These are phyloP conservation scores for Podospora anserina DNA, from an alignment of 495 filamentous ascomycete species.

Conservation along the genomic window DNA sequence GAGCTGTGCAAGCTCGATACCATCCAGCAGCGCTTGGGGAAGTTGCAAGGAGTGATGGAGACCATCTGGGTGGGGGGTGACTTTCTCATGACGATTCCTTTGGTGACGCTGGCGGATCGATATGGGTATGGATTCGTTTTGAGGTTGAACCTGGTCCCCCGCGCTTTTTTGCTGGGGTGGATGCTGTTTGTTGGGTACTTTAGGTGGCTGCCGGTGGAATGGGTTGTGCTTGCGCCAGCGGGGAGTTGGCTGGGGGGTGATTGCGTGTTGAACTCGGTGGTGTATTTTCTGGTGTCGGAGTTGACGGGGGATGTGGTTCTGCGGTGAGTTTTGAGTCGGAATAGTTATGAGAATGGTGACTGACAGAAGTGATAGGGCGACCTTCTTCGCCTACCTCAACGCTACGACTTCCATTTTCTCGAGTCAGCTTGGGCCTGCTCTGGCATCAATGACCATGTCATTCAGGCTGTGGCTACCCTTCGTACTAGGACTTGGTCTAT, in stretches of 20 bases:
- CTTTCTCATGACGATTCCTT: slow-evolving; percentile 46
- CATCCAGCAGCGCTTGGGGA: slow-evolving; percentile 44
- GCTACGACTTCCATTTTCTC: slow-evolving; percentile 41
- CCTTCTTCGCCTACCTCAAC: slow-evolving; percentile 45
- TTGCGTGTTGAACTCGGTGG: slow-evolving; percentile 47
- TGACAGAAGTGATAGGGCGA: slow-evolving; percentile 32
- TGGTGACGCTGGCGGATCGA: slow-evolving; percentile 39
- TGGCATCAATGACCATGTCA: slow-evolving; percentile 44
- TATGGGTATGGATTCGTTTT: slow-evolving; percentile 39
- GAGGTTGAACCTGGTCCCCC: slow-evolving; percentile 40
- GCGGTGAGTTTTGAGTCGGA: slow-evolving; percentile 32
- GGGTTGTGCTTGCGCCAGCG: slow-evolving; percentile 36
- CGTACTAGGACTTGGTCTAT: slow-evolving; percentile 37
- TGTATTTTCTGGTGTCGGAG: slow-evolving; percentile 42
- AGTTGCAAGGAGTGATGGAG: slow-evolving; percentile 44
- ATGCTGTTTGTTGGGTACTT: slow-evolving; percentile 41
- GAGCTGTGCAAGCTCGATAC: slow-evolving; percentile 46
- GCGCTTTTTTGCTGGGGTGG: slow-evolving; percentile 42
- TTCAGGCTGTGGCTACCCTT: slow-evolving; percentile 39
- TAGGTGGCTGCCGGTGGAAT: slow-evolving; percentile 36
- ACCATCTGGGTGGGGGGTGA: slow-evolving; percentile 47
- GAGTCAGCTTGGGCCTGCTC: slow-evolving; percentile 40
- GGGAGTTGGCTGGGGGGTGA: slow-evolving; percentile 45
- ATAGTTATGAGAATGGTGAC: background rate
- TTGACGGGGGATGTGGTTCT: slow-evolving; percentile 39